Evolutionary conservation across 2,329 filamentous ascomycete species (phyloP), one percentile per base, ranked within the genome.

Genomic region (Fusarium kyushuense): DNA sequence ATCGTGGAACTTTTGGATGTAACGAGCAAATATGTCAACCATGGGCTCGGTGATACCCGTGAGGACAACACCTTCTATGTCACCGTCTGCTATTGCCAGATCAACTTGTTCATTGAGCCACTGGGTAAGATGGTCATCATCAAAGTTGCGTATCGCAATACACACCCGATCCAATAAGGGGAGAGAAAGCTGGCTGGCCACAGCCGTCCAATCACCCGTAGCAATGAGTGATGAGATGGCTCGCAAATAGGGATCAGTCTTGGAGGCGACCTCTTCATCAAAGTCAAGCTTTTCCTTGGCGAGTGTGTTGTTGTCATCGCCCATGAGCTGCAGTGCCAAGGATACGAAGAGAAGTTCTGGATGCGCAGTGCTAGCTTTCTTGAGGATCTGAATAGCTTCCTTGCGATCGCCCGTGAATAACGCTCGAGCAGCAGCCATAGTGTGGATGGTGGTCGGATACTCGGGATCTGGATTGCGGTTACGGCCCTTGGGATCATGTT

Each of bases 191-290:
- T 94, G 92, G 67, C 90, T 87, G 38, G 91, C 89, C 40, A 96
- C 91, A 40, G 86, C 85, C 19, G 86, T 82, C 93, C 93, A 96
- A 76, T 93, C 87, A 6, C 90, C 90, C 0, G 89, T 92, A 12
- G 90, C 89, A 63, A 96, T 92, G 69, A 92, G 89, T 5, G 90
- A 89, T 25, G 93, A 92, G 47, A 96, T 90, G 8, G 92, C 92
- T 56, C 92, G 90, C 25, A 96, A 85, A 74, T 94, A 95, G 0
- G 92, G 90, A 72, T 96, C 92, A 0, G 90, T 89, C 63, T 90
- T 87, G 60, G 86, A 87, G 27, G 88, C 86, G 16, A 87, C 82
- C 3, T 81, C 81, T 58, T 87, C 85, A 74, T 89, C 86, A 70
- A 88, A 86, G 70, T 88, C 86, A 25, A 89, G 80, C 62, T 85